Conservation (phyloP, 805 yeast genomes). For the Saccharomycopsis lassenensis region DNA sequence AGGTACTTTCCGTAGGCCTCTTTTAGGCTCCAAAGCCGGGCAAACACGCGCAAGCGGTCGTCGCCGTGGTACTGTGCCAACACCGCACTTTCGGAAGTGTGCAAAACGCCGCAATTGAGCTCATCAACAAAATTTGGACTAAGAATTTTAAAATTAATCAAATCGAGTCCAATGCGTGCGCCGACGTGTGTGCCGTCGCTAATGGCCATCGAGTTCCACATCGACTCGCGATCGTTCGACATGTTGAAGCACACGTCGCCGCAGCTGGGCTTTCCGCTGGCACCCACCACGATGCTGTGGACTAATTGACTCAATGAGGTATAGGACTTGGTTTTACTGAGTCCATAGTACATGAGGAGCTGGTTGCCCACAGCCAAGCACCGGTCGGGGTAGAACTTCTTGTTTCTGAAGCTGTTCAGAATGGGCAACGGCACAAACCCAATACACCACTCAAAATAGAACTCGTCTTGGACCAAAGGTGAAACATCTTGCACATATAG, state of each 20-base stretch:
- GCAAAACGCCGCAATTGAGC: slow-evolving; percentile 5
- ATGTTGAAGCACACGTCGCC: slow-evolving; percentile 14
- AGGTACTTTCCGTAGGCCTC: slow-evolving; percentile 15
- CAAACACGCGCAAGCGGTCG: slow-evolving; percentile 1
- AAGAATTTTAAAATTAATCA: slow-evolving; percentile 11
- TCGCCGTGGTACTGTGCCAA: neutral
- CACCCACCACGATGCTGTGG: too few species aligned
- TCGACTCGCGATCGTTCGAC: slow-evolving; percentile 17
- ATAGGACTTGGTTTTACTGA: too few species aligned
- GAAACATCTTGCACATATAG: too few species aligned
- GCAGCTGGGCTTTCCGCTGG: too few species aligned
- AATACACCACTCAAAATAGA: slow-evolving; percentile 9
- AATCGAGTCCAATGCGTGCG: slow-evolving; percentile 12
- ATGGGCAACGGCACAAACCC: slow-evolving; percentile 9
- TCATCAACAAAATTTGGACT: slow-evolving; percentile 2
- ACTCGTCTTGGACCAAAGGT: too few species aligned
- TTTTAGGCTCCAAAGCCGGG: slow-evolving; percentile 17
- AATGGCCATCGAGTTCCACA: slow-evolving; percentile 11
- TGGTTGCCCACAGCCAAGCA: slow-evolving; percentile 13
- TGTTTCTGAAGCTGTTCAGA: slow-evolving; percentile 9
- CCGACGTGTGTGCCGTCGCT: neutral
- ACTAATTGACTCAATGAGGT: too few species aligned
- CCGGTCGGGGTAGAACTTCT: slow-evolving; percentile 5
- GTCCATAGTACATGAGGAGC: too few species aligned
- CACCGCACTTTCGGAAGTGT: slow-evolving; percentile 3